Conservation (phyloP, 768 basidiomycete genomes). For the Dioszegia crocea region DNA sequence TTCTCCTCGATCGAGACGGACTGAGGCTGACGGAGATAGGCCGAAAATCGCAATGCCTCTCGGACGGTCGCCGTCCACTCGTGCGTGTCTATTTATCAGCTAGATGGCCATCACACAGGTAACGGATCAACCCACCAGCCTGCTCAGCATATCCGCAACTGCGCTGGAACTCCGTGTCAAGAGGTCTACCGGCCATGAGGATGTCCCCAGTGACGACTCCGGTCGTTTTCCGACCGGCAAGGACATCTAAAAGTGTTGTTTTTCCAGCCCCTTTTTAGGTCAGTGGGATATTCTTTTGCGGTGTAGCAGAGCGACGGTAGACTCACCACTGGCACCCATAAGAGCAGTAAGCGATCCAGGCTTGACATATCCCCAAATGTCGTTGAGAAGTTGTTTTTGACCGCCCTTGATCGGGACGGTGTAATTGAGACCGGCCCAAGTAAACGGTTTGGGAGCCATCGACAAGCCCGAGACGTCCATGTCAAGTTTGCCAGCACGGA, state of each 20-base stretch:
- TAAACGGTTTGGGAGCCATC: conserved; percentile 59
- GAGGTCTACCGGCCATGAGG: conserved; percentile 64
- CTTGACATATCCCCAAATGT: conserved; percentile 52
- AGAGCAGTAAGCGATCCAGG: conserved; percentile 53
- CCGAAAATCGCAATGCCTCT: conserved; percentile 75
- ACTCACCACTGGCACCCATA: conserved; percentile 54
- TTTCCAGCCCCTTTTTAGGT: neutral
- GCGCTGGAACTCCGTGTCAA: conserved; percentile 57
- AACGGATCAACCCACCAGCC: conserved; percentile 56
- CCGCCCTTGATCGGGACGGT: conserved; percentile 52
- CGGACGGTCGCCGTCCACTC: conserved; percentile 69
- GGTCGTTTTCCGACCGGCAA: conserved; percentile 60
- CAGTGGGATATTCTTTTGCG: neutral
- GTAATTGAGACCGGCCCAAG: conserved; percentile 66
- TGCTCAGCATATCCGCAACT: conserved; percentile 81
- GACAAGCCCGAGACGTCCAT: conserved; percentile 52
- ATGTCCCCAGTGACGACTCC: conserved; percentile 67
- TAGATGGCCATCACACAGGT: neutral
- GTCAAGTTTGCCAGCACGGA: conserved; percentile 50
- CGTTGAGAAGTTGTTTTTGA: conserved; percentile 43
- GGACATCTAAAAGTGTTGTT: conserved; percentile 60
- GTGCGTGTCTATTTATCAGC: conserved; percentile 53
- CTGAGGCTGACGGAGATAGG: conserved; percentile 69
- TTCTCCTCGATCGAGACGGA: conserved; percentile 66
- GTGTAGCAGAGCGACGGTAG: neutral